Evolutionary conservation across 2,329 filamentous ascomycete genomes (phyloP).

Genomic region (Madurella mycetomatis): DNA sequence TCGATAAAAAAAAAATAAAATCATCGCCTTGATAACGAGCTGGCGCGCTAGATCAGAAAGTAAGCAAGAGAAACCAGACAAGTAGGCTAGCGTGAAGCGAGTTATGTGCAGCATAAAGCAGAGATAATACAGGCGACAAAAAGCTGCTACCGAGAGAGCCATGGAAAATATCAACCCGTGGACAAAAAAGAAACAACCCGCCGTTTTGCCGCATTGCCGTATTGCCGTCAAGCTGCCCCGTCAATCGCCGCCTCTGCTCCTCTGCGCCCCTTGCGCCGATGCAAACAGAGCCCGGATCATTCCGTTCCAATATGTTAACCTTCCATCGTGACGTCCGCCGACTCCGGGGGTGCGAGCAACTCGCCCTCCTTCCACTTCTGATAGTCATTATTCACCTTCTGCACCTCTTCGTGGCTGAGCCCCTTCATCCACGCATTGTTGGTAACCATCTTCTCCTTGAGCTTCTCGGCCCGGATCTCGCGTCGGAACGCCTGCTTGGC

Average conservation of each 20-base stretch:
- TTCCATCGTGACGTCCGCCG: constrained; percentile 17
- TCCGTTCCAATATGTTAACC: constrained; percentile 5
- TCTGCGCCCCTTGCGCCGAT: constrained; percentile 2
- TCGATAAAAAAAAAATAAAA: too few species aligned
- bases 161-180: neutral
- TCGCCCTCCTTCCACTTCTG: constrained; percentile 48
- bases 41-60: neutral
- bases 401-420: constrained; percentile 70
- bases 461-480: constrained; percentile 42
- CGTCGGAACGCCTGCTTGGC: constrained; percentile 28
- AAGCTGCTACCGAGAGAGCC: neutral
- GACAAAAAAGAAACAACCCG: neutral
- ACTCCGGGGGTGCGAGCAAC: constrained; percentile 4
- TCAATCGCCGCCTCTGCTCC: neutral
- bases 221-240: neutral
- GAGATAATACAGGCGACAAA: neutral
- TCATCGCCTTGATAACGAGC: neutral
- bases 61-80: neutral
- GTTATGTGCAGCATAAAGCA: neutral
- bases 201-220: neutral
- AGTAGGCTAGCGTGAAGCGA: neutral
- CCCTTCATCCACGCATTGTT: constrained; percentile 78
- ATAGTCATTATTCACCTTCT: constrained; percentile 66
- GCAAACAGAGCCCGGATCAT: neutral
- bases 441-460: constrained; percentile 76